Base-by-base conservation (phyloP, 225 moss, liverwort and hornwort species). In the Bryoerythrophyllum caledonicum region DNA sequence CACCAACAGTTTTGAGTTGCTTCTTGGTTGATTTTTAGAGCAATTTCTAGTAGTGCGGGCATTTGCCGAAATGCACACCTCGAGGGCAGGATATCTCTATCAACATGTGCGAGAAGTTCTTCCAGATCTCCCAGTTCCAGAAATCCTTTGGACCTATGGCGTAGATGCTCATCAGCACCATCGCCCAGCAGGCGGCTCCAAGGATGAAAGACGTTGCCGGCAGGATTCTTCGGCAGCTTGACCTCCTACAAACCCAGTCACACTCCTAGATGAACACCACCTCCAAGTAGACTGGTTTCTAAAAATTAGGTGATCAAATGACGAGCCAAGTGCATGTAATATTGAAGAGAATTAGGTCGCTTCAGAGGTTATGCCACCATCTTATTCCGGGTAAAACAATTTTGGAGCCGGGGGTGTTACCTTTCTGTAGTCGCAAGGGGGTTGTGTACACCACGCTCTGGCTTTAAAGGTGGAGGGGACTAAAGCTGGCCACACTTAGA, bases 141-240 rank as follows among this genome's bases (percentile, higher is more conserved):
- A 13, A 62, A 0, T 51, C 83, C 8, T 95, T 85, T 43, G 92
- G 94, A 23, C 61, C 77, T 0, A 63, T 67, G 70, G 82, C 90
- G 10, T 92, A 95, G 81, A 95, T 95, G 94, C 91, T 91, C 78
- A 81, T 92, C 63, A 92, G 92, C 64, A 75, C 92, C 2, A 86
- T 95, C 23, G 89, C 87, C 5, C 94, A 94, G 70, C 82, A 70
- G 37, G 79, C 76, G 23, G 86, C 76, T 54, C 88, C 82, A 25
- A 88, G 10, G 65, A 81, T 84, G 17, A 91, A 58, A 86, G 91
- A 95, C 61, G 73, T 86, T 35, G 91, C 94, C 1, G 94, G 94
- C 20, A 81, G 70, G 68, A 87, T 95, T 58, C 87, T 95, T 25
- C 79, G 91, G 35, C 91, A 95, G 70, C 78, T 95, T 32, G 79